A percentile compares a stretch with the other conserved stretches of the same genome.
Evolutionary conservation across 2,329 filamentous ascomycete genomes (phyloP).

Genomic region (Alternaria infectoria): DNA sequence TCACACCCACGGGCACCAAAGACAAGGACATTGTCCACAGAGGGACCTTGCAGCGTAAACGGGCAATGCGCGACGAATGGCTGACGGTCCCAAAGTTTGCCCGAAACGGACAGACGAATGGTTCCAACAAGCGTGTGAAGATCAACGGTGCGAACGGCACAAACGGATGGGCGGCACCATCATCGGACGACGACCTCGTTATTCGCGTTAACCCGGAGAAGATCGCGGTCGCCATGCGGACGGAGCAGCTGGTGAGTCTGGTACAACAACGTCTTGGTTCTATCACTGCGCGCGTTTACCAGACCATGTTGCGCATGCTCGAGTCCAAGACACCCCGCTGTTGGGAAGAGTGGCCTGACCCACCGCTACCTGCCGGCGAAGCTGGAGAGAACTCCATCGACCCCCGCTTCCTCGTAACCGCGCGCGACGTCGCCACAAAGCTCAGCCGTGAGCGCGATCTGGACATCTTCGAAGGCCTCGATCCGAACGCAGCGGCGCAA

Average conservation of each 20-base stretch:
- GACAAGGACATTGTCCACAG: constrained; percentile 67
- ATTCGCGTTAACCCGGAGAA: constrained; percentile 86
- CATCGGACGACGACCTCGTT: constrained; percentile 69
- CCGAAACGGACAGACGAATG: constrained; percentile 21
- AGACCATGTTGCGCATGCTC: constrained; percentile 71
- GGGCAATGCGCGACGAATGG: constrained; percentile 54
- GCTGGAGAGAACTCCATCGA: constrained; percentile 40
- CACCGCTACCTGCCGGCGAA: constrained; percentile 30
- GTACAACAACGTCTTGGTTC: constrained; percentile 73
- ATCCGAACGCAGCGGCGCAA: constrained; percentile 35
- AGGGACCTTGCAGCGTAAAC: constrained; percentile 64
- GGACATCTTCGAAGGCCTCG: constrained; percentile 49
- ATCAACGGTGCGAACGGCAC: constrained; percentile 37
- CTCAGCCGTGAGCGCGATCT: constrained; percentile 47
- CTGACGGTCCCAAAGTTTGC: constrained; percentile 36
- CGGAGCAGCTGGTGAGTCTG: constrained; percentile 75
- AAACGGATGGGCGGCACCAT: constrained; percentile 15
- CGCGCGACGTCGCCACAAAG: constrained; percentile 51
- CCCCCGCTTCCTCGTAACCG: constrained; percentile 46
- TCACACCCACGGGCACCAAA: constrained; percentile 67
- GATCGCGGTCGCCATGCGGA: constrained; percentile 81
- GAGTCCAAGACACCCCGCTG: constrained; percentile 74
- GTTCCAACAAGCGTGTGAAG: constrained; percentile 42
- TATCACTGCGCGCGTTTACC: constrained; percentile 79
- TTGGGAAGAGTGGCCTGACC: constrained; percentile 58